Base-by-base conservation (phyloP, 1,284 basidiomycete genomes). In the Porogramme epimiltina region DNA sequence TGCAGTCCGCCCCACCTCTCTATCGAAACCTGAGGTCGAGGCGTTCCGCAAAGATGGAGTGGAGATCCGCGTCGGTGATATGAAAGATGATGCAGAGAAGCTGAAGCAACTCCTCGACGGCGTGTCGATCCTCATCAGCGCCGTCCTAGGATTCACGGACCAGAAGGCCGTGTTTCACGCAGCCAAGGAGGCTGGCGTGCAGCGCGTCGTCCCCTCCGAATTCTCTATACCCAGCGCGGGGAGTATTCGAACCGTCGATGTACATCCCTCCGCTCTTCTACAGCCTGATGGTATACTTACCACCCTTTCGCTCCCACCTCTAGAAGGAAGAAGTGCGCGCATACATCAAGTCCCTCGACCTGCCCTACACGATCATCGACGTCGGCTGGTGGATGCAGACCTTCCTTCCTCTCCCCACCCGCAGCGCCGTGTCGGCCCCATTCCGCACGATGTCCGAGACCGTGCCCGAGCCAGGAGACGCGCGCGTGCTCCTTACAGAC, bases 311-410 rank as follows among this genome's bases (percentile, higher is more conserved):
- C 28, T 8, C 28, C 28, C 15, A 15, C 28, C 9, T 16, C 16
- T 26, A 61, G 59, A 62, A 62, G 59, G 45, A 53, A n/a, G 48
- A 31, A 2, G 51, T 62, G 22, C 49, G 48, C 3, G 42, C 52
- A 5, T 58, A 34, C 45, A 20, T 62, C 34, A 9, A 52, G 26
- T 22, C 20, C 0, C 47, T 57, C 18, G 52, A 49, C 10, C 23
- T 57, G n/a, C 28, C 37, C 9, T 59, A 61, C 46, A 62, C 57
- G n/a, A 55, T 61, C 39, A 49, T 62, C 46, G 52, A 59, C 42
- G 45, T 61, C 36, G 59, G 59, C 8, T 61, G 56, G 56, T 62
- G 57, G 59, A 54, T 53, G 53, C 56, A 63, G 45, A n/a, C 49
- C 25, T 3, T 28, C 16, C 25, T 60, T n/a, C 52, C 61, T 5